phyloP scores from a whole-genome alignment of 768 basidiomycete genomes.

The Pleurotus djamor region DNA sequence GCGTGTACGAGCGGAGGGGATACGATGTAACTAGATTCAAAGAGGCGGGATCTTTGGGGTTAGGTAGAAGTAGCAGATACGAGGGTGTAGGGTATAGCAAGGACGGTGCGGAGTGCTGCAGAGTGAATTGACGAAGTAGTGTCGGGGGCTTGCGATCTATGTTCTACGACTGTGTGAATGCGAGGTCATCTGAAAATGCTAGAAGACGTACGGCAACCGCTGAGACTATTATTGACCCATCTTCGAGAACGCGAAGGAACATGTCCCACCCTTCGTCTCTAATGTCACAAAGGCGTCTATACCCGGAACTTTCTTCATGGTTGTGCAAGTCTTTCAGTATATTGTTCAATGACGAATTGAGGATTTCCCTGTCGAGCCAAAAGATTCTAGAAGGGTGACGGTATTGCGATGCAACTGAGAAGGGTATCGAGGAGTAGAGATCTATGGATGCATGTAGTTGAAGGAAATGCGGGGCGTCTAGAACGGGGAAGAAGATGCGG shows the following conservation, averaged over 20 bases:
- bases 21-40: constrained; percentile 65
- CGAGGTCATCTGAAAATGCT: not conserved
- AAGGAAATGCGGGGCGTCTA: constrained; percentile 81
- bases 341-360: constrained; percentile 45
- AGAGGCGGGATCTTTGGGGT: constrained; percentile 28
- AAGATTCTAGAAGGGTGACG: constrained; percentile 48
- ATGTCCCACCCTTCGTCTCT: constrained; percentile 76
- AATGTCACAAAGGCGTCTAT: constrained; percentile 56
- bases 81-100: constrained; percentile 42
- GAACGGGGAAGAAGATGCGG: constrained; percentile 83
- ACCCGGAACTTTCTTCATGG: constrained; percentile 40
- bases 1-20: constrained; percentile 59
- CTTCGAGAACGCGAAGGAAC: constrained; percentile 67
- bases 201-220: constrained; percentile 63
- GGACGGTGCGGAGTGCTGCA: constrained; percentile 61
- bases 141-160: constrained; percentile 89
- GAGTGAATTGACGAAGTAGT: constrained; percentile 68
- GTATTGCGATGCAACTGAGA: constrained; percentile 29
- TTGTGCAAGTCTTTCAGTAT: constrained; percentile 31
- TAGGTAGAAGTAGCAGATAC: constrained; percentile 54
- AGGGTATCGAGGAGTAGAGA: constrained; percentile 56
- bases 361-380: constrained; percentile 64
- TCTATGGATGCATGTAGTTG: constrained; percentile 85
- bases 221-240: constrained; percentile 73
- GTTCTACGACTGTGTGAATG: constrained; percentile 49